A percentile compares a stretch with the other conserved stretches of the same genome.
phyloP scores from a whole-genome alignment of 352 stramenopile genomes.

The Phytophthora capsici region DNA sequence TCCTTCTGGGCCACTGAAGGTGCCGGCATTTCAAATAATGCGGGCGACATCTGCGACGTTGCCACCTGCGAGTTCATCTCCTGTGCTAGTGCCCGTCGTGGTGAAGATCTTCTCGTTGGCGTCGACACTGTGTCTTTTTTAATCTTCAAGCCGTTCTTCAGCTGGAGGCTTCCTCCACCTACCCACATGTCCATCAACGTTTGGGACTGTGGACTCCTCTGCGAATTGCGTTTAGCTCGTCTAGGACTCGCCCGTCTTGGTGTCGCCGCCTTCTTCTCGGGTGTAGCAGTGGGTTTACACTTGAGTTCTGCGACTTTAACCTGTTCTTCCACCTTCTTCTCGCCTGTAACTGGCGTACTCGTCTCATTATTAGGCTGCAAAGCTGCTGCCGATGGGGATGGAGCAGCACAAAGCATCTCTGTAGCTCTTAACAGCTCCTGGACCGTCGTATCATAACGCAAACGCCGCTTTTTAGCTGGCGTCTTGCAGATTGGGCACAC shows the following conservation, averaged over 20 bases:
- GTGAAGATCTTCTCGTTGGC: slow-evolving; percentile 20
- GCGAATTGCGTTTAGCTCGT: slow-evolving; percentile 16
- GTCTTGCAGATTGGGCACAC: slow-evolving; percentile 87
- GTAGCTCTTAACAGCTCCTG: slow-evolving; percentile 70
- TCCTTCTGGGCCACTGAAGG: background rate
- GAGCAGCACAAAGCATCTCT: slow-evolving; percentile 50
- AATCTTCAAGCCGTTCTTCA: slow-evolving; percentile 17
- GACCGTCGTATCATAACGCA: slow-evolving; percentile 82
- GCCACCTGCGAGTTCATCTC: slow-evolving; percentile 15
- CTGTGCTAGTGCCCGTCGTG: slow-evolving; percentile 10
- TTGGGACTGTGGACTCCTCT: slow-evolving; percentile 14
- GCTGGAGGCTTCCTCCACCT: slow-evolving; percentile 3
- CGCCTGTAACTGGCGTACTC: background rate
- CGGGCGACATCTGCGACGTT: slow-evolving; percentile 30
- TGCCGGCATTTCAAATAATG: slow-evolving; percentile 33
- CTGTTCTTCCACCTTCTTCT: slow-evolving; percentile 9
- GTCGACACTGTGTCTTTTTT: slow-evolving; percentile 19
- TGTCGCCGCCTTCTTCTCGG: slow-evolving; percentile 3
- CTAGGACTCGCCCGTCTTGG: slow-evolving; percentile 16
- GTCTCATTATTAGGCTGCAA: background rate
- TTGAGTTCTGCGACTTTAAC: slow-evolving; percentile 2
- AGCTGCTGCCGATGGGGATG: background rate
- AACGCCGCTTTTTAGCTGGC: slow-evolving; percentile 74
- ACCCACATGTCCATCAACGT: slow-evolving; percentile 29
- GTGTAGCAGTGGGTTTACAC: slow-evolving; percentile 2